phyloP scores from a whole-genome alignment of 148 eudicot genomes.

The Heliosperma pusillum region DNA sequence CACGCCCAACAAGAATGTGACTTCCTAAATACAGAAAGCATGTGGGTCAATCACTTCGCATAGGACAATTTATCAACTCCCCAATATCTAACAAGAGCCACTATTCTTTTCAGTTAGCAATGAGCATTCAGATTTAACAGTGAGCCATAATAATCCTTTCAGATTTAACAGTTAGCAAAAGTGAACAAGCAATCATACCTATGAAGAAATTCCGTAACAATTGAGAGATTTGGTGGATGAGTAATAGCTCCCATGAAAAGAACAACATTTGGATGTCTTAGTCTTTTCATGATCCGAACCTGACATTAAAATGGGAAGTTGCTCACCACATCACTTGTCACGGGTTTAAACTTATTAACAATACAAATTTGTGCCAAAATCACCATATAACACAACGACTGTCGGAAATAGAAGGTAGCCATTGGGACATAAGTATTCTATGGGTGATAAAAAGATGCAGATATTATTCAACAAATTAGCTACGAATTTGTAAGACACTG shows the following conservation, averaged over 20 bases:
- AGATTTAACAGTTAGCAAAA: too few species aligned
- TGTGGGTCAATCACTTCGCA: not conserved
- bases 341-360: not conserved
- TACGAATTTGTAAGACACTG: not conserved
- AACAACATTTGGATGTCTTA: slow-evolving; percentile 92
- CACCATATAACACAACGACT: not conserved
- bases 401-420: not conserved
- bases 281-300: slow-evolving; percentile 83
- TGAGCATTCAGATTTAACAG: not conserved
- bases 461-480: too few species aligned
- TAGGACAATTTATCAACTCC: not conserved
- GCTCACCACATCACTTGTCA: not conserved
- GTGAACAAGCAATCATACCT: slow-evolving; percentile 50
- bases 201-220: slow-evolving; percentile 94
- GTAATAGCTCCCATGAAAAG: slow-evolving; percentile 99
- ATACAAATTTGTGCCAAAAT: not conserved
- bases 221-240: slow-evolving; percentile 91
- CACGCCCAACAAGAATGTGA: not conserved
- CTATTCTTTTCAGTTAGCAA: not conserved
- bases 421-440: not conserved
- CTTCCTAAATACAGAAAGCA: too few species aligned
- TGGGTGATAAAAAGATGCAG: not conserved
- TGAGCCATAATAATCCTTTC: not conserved
- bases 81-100: not conserved
- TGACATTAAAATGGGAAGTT: slow-evolving; percentile 23